phyloP scores from a whole-genome alignment of 78 protist genomes.

The Dictyostelium brefeldianum region DNA sequence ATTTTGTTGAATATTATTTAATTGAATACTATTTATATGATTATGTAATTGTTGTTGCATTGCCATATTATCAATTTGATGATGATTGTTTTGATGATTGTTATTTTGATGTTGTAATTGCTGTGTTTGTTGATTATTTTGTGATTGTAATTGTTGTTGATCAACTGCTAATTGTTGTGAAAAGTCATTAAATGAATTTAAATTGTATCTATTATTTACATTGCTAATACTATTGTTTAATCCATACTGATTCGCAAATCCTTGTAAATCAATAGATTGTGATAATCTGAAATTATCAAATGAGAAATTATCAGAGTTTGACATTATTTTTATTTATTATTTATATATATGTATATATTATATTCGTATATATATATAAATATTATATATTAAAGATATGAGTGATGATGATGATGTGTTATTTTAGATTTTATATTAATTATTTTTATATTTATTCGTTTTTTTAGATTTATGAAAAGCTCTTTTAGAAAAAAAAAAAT shows the following conservation, averaged over 20 bases:
- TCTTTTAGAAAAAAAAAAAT: too few relatives aligned
- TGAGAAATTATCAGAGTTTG: conserved; percentile 9
- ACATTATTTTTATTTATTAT: neutral
- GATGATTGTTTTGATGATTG: neutral
- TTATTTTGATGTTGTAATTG: neutral
- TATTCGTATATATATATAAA: too few relatives aligned
- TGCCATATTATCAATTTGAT: neutral
- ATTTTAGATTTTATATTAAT: too few relatives aligned
- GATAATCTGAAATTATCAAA: conserved; percentile 33
- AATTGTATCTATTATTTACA: conserved; percentile 31
- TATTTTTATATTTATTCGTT: too few relatives aligned
- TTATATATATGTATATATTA: neutral
- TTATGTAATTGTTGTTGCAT: neutral
- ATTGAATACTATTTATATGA: neutral
- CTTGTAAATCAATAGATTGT: conserved; percentile 28
- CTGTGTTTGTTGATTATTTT: neutral
- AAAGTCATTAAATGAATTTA: conserved; percentile 14
- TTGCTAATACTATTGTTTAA: conserved; percentile 12
- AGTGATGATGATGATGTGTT: too few relatives aligned
- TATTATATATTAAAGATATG: too few relatives aligned
- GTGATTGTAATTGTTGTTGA: neutral
- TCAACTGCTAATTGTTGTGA: neutral
- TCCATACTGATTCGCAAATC: conserved; percentile 1
- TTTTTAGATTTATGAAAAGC: too few relatives aligned
- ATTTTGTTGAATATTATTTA: neutral